Percentiles rank a stretch among this genome's conserved stretches.
Conservation (phyloP, 2,329 filamentous ascomycete genomes). For the Penicillium sp. region DNA sequence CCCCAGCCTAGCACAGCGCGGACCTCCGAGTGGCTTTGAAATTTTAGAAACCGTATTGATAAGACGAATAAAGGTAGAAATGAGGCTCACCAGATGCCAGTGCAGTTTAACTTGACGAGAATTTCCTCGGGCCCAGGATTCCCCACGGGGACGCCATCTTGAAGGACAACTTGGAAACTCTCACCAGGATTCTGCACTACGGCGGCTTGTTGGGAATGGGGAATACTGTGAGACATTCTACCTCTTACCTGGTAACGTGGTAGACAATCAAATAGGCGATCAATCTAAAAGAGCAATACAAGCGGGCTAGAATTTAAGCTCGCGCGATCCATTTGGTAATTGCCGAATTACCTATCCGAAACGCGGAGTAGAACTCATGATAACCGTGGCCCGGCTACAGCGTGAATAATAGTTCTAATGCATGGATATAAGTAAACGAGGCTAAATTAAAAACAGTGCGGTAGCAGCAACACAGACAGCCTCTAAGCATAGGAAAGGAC, state of each 20-base stretch:
- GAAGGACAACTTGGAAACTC: constrained; percentile 11
- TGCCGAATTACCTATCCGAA: neutral
- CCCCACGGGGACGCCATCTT: constrained; percentile 12
- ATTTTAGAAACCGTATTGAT: neutral
- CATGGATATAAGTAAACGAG: too few species aligned
- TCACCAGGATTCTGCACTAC: constrained; percentile 18
- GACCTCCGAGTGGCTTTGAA: constrained; percentile 22
- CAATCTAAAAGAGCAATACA: neutral
- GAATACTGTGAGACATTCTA: neutral
- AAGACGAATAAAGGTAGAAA: neutral
- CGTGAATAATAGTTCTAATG: too few species aligned
- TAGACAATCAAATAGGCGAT: neutral
- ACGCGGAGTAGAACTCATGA: neutral
- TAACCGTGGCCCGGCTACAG: neutral
- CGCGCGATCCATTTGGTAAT: neutral
- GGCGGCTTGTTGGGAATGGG: constrained; percentile 13
- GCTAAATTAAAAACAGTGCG: too few species aligned
- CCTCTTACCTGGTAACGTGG: too few species aligned
- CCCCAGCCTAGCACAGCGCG: constrained; percentile 22
- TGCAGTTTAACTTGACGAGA: constrained; percentile 22
- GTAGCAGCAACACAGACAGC: too few species aligned
- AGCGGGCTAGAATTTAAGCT: neutral
- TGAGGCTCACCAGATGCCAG: constrained; percentile 19
- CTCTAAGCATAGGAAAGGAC: neutral
- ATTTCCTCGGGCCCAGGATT: constrained; percentile 18